Conservation (phyloP, 2,329 filamentous ascomycete genomes). For the Botryotinia convoluta region DNA sequence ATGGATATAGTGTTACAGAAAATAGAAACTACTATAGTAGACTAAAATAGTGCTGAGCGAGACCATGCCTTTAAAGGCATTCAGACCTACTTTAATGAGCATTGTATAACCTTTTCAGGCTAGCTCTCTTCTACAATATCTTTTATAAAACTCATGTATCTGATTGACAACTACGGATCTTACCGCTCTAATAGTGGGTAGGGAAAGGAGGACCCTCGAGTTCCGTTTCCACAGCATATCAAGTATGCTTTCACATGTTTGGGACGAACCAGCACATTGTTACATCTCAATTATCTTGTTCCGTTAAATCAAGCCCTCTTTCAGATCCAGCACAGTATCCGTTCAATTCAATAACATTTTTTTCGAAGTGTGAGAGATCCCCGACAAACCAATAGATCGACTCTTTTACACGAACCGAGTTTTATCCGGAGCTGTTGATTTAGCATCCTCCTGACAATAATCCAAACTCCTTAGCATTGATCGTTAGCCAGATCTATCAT, state of each 20-base stretch:
- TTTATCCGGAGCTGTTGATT: background rate
- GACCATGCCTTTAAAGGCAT: background rate
- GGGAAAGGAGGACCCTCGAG: background rate
- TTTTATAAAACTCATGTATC: no score
- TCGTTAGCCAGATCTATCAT: background rate
- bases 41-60: background rate
- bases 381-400: background rate
- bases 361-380: background rate
- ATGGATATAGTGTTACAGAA: background rate
- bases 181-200: background rate
- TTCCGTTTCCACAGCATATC: background rate
- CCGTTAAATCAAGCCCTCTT: background rate
- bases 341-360: background rate
- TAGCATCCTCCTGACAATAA: background rate
- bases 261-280: no score
- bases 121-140: no score
- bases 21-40: no score
- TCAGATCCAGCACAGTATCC: background rate
- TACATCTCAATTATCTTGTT: background rate
- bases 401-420: background rate
- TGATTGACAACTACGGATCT: no score
- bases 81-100: no score
- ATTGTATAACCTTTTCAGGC: no score
- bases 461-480: background rate
- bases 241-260: background rate